Conservation (phyloP, 148 eudicot species). For the Limonium bicolor region DNA sequence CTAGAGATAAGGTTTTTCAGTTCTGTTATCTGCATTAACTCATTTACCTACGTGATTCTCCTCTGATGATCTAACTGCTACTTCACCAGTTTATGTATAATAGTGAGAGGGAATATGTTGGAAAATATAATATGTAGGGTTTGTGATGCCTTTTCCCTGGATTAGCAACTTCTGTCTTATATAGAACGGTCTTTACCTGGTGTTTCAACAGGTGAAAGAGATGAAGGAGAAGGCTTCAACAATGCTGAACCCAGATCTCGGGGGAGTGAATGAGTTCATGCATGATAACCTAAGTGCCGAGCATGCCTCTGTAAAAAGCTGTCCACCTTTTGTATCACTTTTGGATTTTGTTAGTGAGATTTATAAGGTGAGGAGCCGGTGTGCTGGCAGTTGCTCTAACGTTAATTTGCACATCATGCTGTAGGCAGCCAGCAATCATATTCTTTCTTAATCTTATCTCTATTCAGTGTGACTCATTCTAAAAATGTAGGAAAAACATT, state of each 20-base stretch:
- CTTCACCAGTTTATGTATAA: neutral
- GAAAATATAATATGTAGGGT: neutral
- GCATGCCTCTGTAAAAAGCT: conserved; percentile 26
- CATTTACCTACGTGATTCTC: neutral
- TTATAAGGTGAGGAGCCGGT: conserved; percentile 52
- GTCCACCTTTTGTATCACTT: conserved; percentile 70
- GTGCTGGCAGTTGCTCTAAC: no score
- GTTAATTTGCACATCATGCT: neutral
- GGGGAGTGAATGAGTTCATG: conserved; percentile 45
- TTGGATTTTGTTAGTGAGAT: conserved; percentile 93
- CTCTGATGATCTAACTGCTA: neutral
- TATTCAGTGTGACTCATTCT: no score
- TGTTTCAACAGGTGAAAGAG: conserved; percentile 58
- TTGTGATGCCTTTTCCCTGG: neutral
- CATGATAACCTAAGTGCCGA: conserved; percentile 34
- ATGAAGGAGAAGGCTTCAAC: conserved; percentile 82
- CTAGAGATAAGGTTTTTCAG: conserved; percentile 76
- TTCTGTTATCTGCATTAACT: neutral
- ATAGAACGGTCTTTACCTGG: neutral
- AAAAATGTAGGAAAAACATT: no score
- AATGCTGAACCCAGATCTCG: conserved; percentile 55
- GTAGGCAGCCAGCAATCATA: neutral
- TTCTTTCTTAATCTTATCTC: no score
- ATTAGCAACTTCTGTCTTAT: neutral
- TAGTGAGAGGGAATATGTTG: neutral